Evolutionary conservation across 768 basidiomycete genomes (phyloP).

Genomic region (Coprinopsis strossmayeri): DNA sequence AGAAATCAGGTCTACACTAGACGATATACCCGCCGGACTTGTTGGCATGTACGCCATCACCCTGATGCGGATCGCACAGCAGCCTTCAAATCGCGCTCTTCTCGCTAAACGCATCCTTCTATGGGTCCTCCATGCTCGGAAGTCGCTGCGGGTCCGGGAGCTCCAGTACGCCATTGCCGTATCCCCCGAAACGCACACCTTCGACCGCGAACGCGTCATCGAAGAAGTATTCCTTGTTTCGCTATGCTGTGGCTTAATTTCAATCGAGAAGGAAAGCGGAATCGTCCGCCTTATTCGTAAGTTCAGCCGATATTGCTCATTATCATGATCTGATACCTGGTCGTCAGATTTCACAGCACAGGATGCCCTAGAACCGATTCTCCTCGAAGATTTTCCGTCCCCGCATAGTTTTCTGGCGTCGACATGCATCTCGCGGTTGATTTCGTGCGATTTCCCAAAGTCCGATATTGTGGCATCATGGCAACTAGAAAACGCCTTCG

Average conservation of each 20-base stretch:
- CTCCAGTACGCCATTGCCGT: slow-evolving; percentile 1
- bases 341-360: slow-evolving; percentile 6
- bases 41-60: background rate
- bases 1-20: background rate
- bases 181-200: background rate
- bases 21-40: background rate
- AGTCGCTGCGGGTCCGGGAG: background rate
- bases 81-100: background rate
- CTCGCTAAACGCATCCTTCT: slow-evolving; percentile 3
- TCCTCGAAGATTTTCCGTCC: background rate
- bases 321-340: background rate
- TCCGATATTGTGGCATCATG: no score
- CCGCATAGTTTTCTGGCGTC: background rate
- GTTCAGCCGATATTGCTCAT: background rate
- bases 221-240: background rate
- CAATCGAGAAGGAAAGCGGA: background rate
- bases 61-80: slow-evolving; percentile 1
- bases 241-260: slow-evolving; percentile 3
- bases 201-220: background rate
- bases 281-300: slow-evolving; percentile 5
- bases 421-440: background rate
- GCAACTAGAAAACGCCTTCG: no score
- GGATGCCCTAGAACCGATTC: background rate
- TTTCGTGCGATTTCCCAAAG: no score
- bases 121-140: slow-evolving; percentile 2